Evolutionary conservation across 2,329 filamentous ascomycete species (phyloP).

Genomic region (Thielaviopsis cerberus): DNA sequence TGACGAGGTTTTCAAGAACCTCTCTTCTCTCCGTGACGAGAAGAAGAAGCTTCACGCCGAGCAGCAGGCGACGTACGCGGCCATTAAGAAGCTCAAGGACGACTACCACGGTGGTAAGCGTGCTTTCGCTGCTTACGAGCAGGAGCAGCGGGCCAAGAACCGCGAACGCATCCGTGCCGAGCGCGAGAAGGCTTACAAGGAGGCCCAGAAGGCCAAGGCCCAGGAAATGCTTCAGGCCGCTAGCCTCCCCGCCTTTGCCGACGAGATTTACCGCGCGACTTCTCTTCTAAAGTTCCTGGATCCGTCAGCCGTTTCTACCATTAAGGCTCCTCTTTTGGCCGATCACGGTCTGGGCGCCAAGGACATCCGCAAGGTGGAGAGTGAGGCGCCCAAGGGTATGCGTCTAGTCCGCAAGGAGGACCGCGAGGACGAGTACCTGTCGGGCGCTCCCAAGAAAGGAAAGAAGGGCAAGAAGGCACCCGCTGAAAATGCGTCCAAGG

Average conservation of each 20-base stretch:
- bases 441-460: slow-evolving; percentile 68
- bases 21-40: slow-evolving; percentile 71
- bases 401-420: slow-evolving; percentile 72
- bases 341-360: slow-evolving; percentile 61
- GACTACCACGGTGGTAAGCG: slow-evolving; percentile 67
- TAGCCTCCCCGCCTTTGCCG: slow-evolving; percentile 70
- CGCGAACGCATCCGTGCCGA: slow-evolving; percentile 68
- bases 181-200: slow-evolving; percentile 51
- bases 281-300: slow-evolving; percentile 83
- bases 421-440: slow-evolving; percentile 70
- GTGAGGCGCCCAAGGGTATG: slow-evolving; percentile 67
- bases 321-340: slow-evolving; percentile 45
- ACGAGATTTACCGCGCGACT: slow-evolving; percentile 80
- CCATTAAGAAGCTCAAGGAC: slow-evolving; percentile 76
- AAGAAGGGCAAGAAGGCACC: slow-evolving; percentile 57
- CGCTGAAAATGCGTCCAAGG: slow-evolving; percentile 23
- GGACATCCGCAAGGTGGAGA: slow-evolving; percentile 68
- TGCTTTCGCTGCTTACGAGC: slow-evolving; percentile 68
- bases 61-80: slow-evolving; percentile 69
- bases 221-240: slow-evolving; percentile 63
- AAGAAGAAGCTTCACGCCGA: slow-evolving; percentile 65
- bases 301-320: slow-evolving; percentile 44
- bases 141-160: slow-evolving; percentile 56
- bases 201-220: slow-evolving; percentile 58
- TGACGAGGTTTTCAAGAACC: slow-evolving; percentile 74